A percentile compares a stretch with the other conserved stretches of the same genome.
Conservation (phyloP, 306 rosid genomes). For the Erythrophleum fordii region DNA sequence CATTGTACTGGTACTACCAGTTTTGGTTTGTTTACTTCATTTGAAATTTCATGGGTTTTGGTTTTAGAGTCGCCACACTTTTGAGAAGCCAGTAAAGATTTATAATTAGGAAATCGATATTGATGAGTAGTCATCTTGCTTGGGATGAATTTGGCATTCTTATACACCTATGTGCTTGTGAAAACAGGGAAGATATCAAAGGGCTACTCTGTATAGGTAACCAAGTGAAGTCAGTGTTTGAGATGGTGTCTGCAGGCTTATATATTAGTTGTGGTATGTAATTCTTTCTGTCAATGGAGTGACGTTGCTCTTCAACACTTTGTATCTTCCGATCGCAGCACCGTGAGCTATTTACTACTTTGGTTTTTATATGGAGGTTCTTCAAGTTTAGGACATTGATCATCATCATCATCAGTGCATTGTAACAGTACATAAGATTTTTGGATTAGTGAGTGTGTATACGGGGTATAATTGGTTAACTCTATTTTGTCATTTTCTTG, state of each 20-base stretch:
- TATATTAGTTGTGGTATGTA: conserved; percentile 56
- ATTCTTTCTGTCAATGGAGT: conserved; percentile 65
- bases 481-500: conserved; percentile 39
- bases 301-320: conserved; percentile 44
- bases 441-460: conserved; percentile 72
- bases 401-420: conserved; percentile 37
- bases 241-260: conserved; percentile 53
- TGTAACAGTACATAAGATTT: conserved; percentile 68
- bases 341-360: conserved; percentile 47
- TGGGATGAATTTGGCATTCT: conserved; percentile 47
- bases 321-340: conserved; percentile 50
- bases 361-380: conserved; percentile 48
- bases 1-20: neutral
- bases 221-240: conserved; percentile 51
- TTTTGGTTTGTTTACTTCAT: conserved; percentile 17
- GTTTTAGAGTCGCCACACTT: conserved; percentile 83
- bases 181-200: conserved; percentile 40
- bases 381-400: conserved; percentile 50
- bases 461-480: conserved; percentile 67
- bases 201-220: conserved; percentile 47
- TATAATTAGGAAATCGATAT: conserved; percentile 62
- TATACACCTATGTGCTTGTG: conserved; percentile 45
- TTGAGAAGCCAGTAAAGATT: conserved; percentile 90
- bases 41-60: conserved; percentile 16
- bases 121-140: conserved; percentile 26